Evolutionary conservation across 352 stramenopile genomes (phyloP).

Genomic region (Phytophthora uliginosa): DNA sequence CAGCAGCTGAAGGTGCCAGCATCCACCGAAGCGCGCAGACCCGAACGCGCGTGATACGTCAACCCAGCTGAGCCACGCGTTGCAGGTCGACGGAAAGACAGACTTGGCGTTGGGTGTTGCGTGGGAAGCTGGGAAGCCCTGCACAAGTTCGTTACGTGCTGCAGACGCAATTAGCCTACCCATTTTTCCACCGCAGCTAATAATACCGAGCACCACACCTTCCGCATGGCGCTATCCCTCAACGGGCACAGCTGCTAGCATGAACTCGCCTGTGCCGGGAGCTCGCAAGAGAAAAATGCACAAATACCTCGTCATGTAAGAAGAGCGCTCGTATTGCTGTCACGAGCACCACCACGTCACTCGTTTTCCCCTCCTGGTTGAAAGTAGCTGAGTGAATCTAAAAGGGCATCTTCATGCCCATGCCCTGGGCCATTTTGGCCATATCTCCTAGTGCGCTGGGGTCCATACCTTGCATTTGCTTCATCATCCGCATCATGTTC

Average conservation of each 20-base stretch:
- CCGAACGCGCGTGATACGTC: conserved; percentile 12
- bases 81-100: conserved; percentile 29
- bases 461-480: conserved; percentile 95
- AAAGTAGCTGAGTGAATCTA: conserved; percentile 38
- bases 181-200: conserved; percentile 16
- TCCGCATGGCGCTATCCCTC: conserved; percentile 8
- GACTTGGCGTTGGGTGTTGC: conserved; percentile 14
- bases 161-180: neutral
- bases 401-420: conserved; percentile 89
- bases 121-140: conserved; percentile 9
- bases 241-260: neutral
- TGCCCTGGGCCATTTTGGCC: conserved; percentile 75
- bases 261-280: neutral
- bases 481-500: conserved; percentile 95
- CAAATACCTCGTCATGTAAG: conserved; percentile 23
- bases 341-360: conserved; percentile 18
- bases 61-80: conserved; percentile 12
- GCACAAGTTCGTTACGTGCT: conserved; percentile 36
- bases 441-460: conserved; percentile 79
- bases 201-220: conserved; percentile 10
- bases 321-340: conserved; percentile 36
- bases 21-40: conserved; percentile 33
- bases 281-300: conserved; percentile 19
- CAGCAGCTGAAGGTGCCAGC: conserved; percentile 30
- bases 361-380: conserved; percentile 4